These are phyloP conservation scores for Neonectria hederae DNA, from an alignment of 2,329 filamentous ascomycete genomes.

Conservation along the genomic window DNA sequence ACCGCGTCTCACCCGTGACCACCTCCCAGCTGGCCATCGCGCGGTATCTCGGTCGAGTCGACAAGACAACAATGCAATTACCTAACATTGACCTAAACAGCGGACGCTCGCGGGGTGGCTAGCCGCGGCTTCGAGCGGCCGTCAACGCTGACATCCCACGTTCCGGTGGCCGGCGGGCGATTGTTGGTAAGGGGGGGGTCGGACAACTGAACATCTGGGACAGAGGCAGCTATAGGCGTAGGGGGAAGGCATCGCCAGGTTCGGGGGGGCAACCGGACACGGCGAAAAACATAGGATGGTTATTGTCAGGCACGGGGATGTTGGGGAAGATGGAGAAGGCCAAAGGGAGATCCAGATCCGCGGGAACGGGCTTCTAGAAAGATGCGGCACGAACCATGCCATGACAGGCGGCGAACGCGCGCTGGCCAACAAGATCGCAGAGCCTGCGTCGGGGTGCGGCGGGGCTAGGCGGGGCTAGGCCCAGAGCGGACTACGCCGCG, in stretches of 20 bases:
- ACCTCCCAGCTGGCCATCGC: constrained; percentile 11
- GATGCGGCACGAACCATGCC: constrained; percentile 6
- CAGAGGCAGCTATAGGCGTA: background rate
- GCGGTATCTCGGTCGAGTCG: background rate
- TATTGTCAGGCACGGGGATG: constrained; percentile 30
- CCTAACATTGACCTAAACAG: constrained; percentile 33
- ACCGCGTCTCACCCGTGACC: constrained; percentile 3
- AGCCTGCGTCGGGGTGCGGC: constrained; percentile 1
- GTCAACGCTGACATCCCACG: constrained; percentile 38
- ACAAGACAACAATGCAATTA: constrained; percentile 36
- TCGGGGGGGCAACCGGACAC: constrained; percentile 23
- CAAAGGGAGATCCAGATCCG: constrained; percentile 22
- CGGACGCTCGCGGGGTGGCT: constrained; percentile 28
- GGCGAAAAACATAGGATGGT: constrained; percentile 43
- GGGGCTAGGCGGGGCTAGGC: constrained; percentile 17
- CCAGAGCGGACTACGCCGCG: constrained; percentile 26
- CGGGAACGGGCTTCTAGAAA: constrained; percentile 24
- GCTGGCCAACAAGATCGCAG: constrained; percentile 28
- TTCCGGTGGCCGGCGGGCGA: constrained; percentile 30
- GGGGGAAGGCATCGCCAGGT: background rate
- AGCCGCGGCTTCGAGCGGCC: constrained; percentile 34
- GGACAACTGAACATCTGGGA: background rate
- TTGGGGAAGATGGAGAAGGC: constrained; percentile 20
- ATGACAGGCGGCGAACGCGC: background rate
- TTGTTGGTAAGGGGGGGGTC: background rate